Percentiles rank a stretch among this genome's conserved stretches.
Conservation (phyloP, 257 asterid genomes). For the Primulina eburnea region DNA sequence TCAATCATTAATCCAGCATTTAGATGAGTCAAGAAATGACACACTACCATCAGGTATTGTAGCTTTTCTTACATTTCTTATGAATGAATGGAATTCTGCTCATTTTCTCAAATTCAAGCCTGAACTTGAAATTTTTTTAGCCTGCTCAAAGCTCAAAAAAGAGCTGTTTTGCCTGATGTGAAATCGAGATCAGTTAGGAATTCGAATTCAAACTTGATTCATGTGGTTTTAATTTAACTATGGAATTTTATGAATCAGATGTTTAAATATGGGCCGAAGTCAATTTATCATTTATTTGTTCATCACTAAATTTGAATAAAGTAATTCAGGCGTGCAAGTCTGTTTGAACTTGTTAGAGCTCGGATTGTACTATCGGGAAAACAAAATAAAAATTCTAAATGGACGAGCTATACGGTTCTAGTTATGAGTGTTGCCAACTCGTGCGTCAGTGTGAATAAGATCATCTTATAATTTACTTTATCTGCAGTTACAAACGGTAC, state of each 20-base stretch:
- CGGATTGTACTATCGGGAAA: too few relatives aligned
- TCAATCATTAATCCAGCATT: constrained; percentile 50
- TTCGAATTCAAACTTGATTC: too few relatives aligned
- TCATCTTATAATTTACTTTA: constrained; percentile 1
- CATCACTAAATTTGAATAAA: not conserved
- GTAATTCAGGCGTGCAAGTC: not conserved
- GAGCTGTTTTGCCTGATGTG: not conserved
- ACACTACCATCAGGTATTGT: constrained; percentile 81
- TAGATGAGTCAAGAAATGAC: constrained; percentile 65
- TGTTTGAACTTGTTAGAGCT: too few relatives aligned
- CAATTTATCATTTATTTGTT: too few relatives aligned
- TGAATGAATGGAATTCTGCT: not conserved
- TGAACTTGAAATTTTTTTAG: not conserved
- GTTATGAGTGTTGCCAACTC: not conserved
- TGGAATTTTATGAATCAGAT: too few relatives aligned
- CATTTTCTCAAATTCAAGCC: not conserved
- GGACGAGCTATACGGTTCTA: not conserved
- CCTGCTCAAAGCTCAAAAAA: not conserved
- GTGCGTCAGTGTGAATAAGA: not conserved
- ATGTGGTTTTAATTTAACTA: too few relatives aligned
- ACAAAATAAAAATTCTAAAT: not conserved
- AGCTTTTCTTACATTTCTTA: constrained; percentile 19
- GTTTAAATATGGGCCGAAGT: too few relatives aligned
- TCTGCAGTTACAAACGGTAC: constrained; percentile 85
- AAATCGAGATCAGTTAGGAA: too few relatives aligned